These are phyloP conservation scores for Phytopythium kandeliae DNA, from an alignment of 352 stramenopile species.

Conservation along the genomic window DNA sequence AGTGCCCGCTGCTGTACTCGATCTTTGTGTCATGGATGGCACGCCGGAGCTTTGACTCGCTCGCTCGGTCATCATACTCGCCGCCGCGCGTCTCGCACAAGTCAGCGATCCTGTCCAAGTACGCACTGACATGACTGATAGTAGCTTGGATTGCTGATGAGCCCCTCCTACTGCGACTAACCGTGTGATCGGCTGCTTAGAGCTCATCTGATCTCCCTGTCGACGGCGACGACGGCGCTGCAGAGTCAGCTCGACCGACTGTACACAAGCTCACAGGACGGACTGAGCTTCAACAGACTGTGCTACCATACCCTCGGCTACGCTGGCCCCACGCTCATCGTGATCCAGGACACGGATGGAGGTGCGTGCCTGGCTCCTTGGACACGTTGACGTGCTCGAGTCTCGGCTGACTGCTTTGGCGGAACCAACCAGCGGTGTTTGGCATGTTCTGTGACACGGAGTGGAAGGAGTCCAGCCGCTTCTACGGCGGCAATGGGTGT, in stretches of 20 bases:
- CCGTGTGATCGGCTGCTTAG: conserved; percentile 12
- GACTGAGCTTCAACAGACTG: conserved; percentile 79
- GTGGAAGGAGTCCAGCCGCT: conserved; percentile 78
- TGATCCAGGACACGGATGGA: conserved; percentile 67
- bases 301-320: conserved; percentile 82
- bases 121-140: conserved; percentile 1
- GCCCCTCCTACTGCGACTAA: too few relatives aligned
- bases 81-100: conserved; percentile 43
- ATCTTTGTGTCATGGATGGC: conserved; percentile 74
- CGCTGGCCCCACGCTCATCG: conserved; percentile 54
- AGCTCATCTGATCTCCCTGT: conserved; percentile 61
- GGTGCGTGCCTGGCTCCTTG: conserved; percentile 15
- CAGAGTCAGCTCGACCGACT: conserved; percentile 57
- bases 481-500: conserved; percentile 75
- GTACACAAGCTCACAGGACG: conserved; percentile 78
- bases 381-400: conserved; percentile 1
- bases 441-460: conserved; percentile 83
- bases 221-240: conserved; percentile 43
- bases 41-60: conserved; percentile 36
- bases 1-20: conserved; percentile 73
- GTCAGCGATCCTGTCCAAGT: conserved; percentile 72
- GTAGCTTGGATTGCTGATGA: too few relatives aligned
- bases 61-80: conserved; percentile 48
- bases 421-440: conserved; percentile 56
- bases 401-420: conserved; percentile 1